Conservation (phyloP, 108 stramenopile species). For the Nannochloropsis salina region DNA sequence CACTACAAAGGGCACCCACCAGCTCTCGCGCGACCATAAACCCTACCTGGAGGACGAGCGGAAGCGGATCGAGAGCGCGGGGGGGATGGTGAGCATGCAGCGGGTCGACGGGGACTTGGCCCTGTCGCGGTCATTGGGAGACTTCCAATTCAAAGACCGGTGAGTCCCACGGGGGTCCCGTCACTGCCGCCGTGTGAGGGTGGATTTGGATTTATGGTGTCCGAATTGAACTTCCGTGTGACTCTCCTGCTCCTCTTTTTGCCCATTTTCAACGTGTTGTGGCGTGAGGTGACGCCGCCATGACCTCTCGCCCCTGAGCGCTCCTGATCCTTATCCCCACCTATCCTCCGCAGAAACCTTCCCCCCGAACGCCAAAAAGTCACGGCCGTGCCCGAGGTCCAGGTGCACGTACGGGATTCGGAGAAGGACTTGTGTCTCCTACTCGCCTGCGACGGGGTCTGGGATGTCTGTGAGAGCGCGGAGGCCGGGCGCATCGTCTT, state of each 20-base stretch:
- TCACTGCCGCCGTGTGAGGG: background rate
- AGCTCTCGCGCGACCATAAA: conserved; percentile 48
- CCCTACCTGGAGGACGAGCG: conserved; percentile 47
- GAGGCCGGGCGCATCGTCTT: conserved; percentile 13
- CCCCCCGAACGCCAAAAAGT: conserved; percentile 12
- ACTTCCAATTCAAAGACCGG: conserved; percentile 52
- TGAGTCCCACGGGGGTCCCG: background rate
- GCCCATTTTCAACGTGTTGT: background rate
- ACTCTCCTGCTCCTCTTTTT: background rate
- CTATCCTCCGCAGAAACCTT: background rate
- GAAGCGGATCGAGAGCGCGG: conserved; percentile 48
- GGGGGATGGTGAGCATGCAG: conserved; percentile 43
- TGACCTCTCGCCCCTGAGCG: background rate
- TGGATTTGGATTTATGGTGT: too few relatives aligned
- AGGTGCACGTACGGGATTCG: background rate
- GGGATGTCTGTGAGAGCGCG: conserved; percentile 45
- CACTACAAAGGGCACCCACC: background rate
- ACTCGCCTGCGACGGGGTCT: conserved; percentile 51
- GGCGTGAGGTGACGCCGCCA: background rate
- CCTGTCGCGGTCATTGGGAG: conserved; percentile 51
- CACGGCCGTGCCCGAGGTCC: conserved; percentile 16
- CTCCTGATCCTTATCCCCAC: background rate
- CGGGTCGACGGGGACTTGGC: conserved; percentile 53
- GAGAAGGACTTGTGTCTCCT: conserved; percentile 39
- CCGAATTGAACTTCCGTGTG: too few relatives aligned